These are phyloP conservation scores for Arachnopeziza araneosa DNA, from an alignment of 2,329 filamentous ascomycete species.

Conservation along the genomic window DNA sequence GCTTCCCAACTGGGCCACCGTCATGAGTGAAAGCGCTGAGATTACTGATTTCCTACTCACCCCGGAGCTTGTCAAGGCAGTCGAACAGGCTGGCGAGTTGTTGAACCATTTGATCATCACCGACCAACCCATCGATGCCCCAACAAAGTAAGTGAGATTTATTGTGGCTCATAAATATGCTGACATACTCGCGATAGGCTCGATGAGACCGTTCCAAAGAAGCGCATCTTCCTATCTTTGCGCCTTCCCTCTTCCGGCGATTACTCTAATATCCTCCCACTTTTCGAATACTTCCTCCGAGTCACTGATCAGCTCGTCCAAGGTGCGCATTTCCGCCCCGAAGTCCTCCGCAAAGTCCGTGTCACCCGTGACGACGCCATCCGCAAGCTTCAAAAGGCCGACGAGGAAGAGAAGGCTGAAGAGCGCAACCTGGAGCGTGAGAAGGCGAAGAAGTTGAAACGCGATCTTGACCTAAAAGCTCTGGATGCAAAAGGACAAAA, in stretches of 20 bases:
- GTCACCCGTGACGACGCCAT: slow-evolving; percentile 74
- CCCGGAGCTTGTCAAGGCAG: slow-evolving; percentile 75
- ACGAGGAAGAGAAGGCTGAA: slow-evolving; percentile 77
- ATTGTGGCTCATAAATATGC: not conserved
- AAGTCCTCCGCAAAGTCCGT: slow-evolving; percentile 82
- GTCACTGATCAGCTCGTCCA: slow-evolving; percentile 77
- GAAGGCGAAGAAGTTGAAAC: slow-evolving; percentile 79
- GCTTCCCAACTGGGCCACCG: slow-evolving; percentile 81
- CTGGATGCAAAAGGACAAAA: slow-evolving; percentile 80
- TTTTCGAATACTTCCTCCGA: slow-evolving; percentile 78
- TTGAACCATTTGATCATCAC: slow-evolving; percentile 85
- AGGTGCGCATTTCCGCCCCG: slow-evolving; percentile 77
- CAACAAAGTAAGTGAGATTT: slow-evolving; percentile 60
- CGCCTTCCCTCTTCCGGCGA: slow-evolving; percentile 61
- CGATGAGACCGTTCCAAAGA: slow-evolving; percentile 77
- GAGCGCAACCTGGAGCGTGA: slow-evolving; percentile 68
- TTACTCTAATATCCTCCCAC: slow-evolving; percentile 61
- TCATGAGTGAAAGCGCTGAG: slow-evolving; percentile 97
- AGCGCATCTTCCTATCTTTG: slow-evolving; percentile 75
- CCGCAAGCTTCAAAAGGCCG: slow-evolving; percentile 70
- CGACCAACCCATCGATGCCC: slow-evolving; percentile 85
- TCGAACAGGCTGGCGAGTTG: slow-evolving; percentile 70
- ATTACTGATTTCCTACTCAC: slow-evolving; percentile 85
- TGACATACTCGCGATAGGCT: slow-evolving; percentile 46
- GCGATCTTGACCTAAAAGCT: slow-evolving; percentile 72